Percentiles rank a stretch among this genome's conserved stretches.
phyloP scores from a whole-genome alignment of 2,329 filamentous ascomycete genomes.

The Coniochaeta sp. region DNA sequence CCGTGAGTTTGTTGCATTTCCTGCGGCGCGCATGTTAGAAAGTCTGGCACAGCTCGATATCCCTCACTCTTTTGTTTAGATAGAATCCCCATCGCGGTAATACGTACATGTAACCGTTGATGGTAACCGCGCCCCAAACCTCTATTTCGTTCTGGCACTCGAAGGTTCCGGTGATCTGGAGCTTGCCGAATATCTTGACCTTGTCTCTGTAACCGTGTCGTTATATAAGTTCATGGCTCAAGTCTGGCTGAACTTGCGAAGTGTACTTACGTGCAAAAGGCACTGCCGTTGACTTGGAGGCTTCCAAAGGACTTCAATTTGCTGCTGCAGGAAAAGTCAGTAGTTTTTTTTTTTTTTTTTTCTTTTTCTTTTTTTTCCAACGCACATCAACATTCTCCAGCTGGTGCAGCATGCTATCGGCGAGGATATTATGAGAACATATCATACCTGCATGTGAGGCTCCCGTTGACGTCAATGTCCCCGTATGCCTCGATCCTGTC shows the following conservation, averaged over 20 bases:
- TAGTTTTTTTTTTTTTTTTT: neutral
- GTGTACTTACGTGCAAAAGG: constrained; percentile 27
- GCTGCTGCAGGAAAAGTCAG: constrained; percentile 21
- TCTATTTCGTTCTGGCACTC: constrained; percentile 33
- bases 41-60: neutral
- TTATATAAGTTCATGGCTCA: neutral
- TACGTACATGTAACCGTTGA: constrained; percentile 35
- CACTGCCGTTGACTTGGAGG: constrained; percentile 31
- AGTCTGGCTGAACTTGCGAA: too few relatives aligned
- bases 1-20: constrained; percentile 33
- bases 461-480: constrained; percentile 32
- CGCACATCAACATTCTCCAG: too few relatives aligned
- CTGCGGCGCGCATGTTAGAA: constrained; percentile 9
- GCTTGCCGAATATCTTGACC: constrained; percentile 38
- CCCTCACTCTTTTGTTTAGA: neutral
- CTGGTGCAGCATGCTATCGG: neutral
- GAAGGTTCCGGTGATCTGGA: constrained; percentile 33
- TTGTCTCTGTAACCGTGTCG: constrained; percentile 26
- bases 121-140: constrained; percentile 37
- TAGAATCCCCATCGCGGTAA: neutral
- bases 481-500: constrained; percentile 41
- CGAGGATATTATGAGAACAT: neutral
- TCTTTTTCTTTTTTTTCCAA: too few relatives aligned
- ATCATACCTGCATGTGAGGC: constrained; percentile 32
- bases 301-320: constrained; percentile 40